Evolutionary conservation across 2,329 filamentous ascomycete species (phyloP).

Genomic region (Beauveria sp.): DNA sequence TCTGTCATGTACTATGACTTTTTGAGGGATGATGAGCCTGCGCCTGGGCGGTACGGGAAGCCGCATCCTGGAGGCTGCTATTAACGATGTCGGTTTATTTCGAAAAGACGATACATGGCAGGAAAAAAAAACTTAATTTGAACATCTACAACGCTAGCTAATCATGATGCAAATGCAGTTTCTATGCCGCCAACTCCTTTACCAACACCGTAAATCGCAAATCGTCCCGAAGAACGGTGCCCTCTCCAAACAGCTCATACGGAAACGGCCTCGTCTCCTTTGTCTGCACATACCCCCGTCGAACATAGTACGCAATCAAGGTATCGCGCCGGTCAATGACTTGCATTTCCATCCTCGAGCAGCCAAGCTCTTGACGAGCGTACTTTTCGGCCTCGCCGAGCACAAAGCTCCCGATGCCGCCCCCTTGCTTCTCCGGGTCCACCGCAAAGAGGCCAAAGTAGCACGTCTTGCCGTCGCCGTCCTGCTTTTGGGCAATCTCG

Average conservation of each 20-base stretch:
- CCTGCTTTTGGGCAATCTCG: slow-evolving; percentile 27
- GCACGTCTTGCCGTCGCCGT: slow-evolving; percentile 15
- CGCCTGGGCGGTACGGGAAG: slow-evolving; percentile 4
- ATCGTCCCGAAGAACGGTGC: slow-evolving; percentile 32
- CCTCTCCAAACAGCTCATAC: slow-evolving; percentile 28
- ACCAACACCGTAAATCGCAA: slow-evolving; percentile 34
- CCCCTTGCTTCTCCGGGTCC: slow-evolving; percentile 32
- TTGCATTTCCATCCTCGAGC: slow-evolving; percentile 32
- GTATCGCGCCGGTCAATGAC: slow-evolving; percentile 37
- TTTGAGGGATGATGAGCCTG: slow-evolving; percentile 12
- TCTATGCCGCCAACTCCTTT: slow-evolving; percentile 26
- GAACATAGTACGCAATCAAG: slow-evolving; percentile 38
- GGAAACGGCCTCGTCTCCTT: slow-evolving; percentile 36
- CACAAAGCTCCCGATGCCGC: slow-evolving; percentile 35
- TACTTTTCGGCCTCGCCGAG: slow-evolving; percentile 34
- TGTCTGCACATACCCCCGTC: slow-evolving; percentile 34
- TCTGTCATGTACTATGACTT: slow-evolving; percentile 22
- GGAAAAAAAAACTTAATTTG: too few relatives aligned
- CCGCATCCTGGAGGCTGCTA: slow-evolving; percentile 17
- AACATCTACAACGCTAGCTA: background rate
- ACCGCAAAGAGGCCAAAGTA: slow-evolving; percentile 45
- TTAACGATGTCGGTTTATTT: slow-evolving; percentile 3
- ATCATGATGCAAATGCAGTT: background rate
- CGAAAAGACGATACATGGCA: too few relatives aligned
- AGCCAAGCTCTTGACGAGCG: slow-evolving; percentile 26